A percentile compares a stretch with the other conserved stretches of the same genome.
phyloP scores from a whole-genome alignment of 768 basidiomycete genomes.

The Mycena maculata region DNA sequence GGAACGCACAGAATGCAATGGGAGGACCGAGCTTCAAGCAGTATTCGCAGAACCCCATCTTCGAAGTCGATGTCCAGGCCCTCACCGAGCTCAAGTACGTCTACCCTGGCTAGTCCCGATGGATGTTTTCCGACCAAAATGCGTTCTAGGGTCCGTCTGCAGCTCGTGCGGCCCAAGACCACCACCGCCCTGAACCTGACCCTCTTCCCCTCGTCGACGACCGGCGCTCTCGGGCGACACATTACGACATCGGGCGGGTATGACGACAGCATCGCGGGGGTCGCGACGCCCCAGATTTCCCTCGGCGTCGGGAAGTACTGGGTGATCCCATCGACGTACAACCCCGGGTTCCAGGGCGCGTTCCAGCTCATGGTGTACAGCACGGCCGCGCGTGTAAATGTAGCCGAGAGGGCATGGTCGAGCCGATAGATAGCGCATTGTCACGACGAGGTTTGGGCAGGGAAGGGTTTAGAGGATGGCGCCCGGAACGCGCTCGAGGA shows the following conservation, averaged over 20 bases:
- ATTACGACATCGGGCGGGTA: conserved; percentile 84
- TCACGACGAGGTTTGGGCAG: background rate
- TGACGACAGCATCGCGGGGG: conserved; percentile 79
- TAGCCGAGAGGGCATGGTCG: conserved; percentile 10
- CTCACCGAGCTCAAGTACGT: conserved; percentile 70
- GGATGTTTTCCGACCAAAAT: background rate
- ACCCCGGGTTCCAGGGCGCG: conserved; percentile 62
- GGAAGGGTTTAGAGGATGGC: conserved; percentile 21
- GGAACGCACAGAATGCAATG: conserved; percentile 68
- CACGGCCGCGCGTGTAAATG: conserved; percentile 43
- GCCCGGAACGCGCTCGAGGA: conserved; percentile 44
- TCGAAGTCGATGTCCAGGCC: conserved; percentile 66
- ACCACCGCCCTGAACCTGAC: conserved; percentile 69
- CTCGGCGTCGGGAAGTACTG: conserved; percentile 75
- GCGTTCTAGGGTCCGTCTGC: conserved; percentile 71
- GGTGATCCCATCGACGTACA: conserved; percentile 79
- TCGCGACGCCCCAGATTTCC: conserved; percentile 63
- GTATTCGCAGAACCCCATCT: conserved; percentile 79
- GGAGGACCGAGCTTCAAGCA: conserved; percentile 75
- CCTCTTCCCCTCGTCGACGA: conserved; percentile 54
- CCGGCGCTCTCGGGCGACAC: conserved; percentile 50
- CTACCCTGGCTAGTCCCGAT: background rate
- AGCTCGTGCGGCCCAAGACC: conserved; percentile 60
- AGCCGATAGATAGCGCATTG: background rate
- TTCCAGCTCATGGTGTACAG: conserved; percentile 76